Evolutionary conservation across 1,284 basidiomycete species (phyloP).

Genomic region (Heterobasidion occidentale): DNA sequence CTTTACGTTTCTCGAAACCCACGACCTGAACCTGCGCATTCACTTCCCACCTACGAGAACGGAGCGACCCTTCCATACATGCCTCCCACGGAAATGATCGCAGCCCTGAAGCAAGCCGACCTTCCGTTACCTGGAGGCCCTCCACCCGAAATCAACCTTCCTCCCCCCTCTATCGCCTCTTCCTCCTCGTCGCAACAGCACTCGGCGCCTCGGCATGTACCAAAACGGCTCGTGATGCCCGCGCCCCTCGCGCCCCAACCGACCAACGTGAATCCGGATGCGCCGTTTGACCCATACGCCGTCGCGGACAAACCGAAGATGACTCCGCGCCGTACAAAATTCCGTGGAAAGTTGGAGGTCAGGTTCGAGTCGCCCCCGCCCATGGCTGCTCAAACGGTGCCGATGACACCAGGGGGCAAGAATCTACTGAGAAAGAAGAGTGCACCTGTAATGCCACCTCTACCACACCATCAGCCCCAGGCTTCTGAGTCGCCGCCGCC

Average conservation of each 20-base stretch:
- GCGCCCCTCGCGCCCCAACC: constrained; percentile 33
- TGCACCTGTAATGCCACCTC: not conserved
- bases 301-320: not conserved
- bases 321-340: not conserved
- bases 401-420: not conserved
- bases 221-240: constrained; percentile 62
- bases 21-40: not conserved
- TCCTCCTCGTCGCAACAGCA: constrained; percentile 11
- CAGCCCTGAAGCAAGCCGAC: constrained; percentile 1
- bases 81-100: constrained; percentile 9
- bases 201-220: constrained; percentile 37
- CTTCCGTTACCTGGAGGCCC: not conserved
- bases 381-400: not conserved
- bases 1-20: not conserved
- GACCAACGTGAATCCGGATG: constrained; percentile 4
- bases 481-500: constrained; percentile 1
- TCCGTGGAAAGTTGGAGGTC: not conserved
- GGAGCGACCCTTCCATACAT: constrained; percentile 7
- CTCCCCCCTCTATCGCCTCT: constrained; percentile 14
- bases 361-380: not conserved
- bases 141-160: constrained; percentile 18
- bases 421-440: not conserved
- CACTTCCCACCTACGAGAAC: not conserved
- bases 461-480: not conserved
- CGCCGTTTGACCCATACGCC: not conserved